A percentile compares a stretch with the other conserved stretches of the same genome.
Conservation (phyloP, 768 basidiomycete species). For the Termitomyces sp. region DNA sequence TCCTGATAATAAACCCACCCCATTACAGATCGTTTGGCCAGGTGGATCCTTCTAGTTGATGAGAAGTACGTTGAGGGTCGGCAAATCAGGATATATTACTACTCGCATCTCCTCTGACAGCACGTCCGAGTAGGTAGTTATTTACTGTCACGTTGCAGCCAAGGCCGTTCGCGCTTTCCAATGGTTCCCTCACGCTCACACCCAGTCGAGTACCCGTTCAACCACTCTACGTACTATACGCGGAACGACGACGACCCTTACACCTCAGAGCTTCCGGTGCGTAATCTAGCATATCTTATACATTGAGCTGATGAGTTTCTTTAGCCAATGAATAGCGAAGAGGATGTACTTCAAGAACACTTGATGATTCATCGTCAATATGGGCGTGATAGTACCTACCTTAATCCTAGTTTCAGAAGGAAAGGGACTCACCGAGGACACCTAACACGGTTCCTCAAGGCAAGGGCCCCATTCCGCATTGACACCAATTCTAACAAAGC, state of each 20-base stretch:
- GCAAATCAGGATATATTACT: background rate
- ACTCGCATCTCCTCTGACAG: background rate
- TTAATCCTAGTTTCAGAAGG: background rate
- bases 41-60: background rate
- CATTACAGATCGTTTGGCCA: background rate
- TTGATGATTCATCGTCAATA: conserved; percentile 26
- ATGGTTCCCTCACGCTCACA: background rate
- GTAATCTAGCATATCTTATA: background rate
- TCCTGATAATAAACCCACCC: background rate
- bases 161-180: too few species aligned
- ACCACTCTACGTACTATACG: background rate
- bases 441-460: background rate
- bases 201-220: background rate
- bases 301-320: background rate
- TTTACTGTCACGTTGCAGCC: background rate
- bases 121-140: background rate
- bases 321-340: conserved; percentile 33
- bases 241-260: background rate
- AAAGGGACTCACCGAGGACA: background rate
- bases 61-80: background rate
- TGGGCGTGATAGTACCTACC: conserved; percentile 7
- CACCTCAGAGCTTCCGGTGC: background rate
- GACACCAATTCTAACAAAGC: background rate
- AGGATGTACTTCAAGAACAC: conserved; percentile 31
- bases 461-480: background rate